A percentile compares a stretch with the other conserved stretches of the same genome.
Evolutionary conservation across 2,329 filamentous ascomycete species (phyloP).

Genomic region (Gnomoniopsis smithogilvyi): DNA sequence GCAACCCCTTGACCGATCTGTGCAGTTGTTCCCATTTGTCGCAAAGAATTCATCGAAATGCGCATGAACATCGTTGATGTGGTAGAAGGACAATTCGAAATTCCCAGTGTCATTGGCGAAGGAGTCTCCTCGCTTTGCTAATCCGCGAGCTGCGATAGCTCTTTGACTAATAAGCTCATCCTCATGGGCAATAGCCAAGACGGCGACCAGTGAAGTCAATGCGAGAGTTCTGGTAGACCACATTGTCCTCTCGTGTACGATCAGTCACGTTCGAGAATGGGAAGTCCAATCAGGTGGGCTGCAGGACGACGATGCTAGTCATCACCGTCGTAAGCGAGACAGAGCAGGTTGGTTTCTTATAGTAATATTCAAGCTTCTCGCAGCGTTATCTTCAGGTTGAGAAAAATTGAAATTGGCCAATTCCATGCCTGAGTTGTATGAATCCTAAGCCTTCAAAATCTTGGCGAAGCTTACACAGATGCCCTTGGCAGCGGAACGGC

Average conservation of each 20-base stretch:
- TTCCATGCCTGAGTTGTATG: neutral
- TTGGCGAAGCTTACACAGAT: neutral
- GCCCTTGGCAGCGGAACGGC: neutral
- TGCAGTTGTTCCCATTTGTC: slow-evolving; percentile 59
- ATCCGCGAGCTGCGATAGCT: slow-evolving; percentile 22
- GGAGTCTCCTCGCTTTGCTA: slow-evolving; percentile 37
- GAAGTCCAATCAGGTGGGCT: neutral
- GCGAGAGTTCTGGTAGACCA: neutral
- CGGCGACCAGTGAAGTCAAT: neutral
- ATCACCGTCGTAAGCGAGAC: neutral
- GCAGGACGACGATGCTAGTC: neutral
- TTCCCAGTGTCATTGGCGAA: slow-evolving; percentile 39
- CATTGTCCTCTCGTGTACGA: neutral
- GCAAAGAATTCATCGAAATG: slow-evolving; percentile 62
- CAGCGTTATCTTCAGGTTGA: neutral
- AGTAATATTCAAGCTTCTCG: neutral
- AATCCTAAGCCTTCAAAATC: neutral
- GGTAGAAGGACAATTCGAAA: slow-evolving; percentile 62
- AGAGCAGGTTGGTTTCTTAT: neutral
- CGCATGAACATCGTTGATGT: slow-evolving; percentile 67
- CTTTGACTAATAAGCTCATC: slow-evolving; percentile 49
- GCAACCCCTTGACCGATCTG: slow-evolving; percentile 52
- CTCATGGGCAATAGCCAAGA: slow-evolving; percentile 27
- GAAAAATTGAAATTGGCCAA: neutral
- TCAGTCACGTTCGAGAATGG: neutral